A percentile compares a stretch with the other conserved stretches of the same genome.
Evolutionary conservation across 352 stramenopile genomes (phyloP).

Genomic region (Phytophthora idaei): DNA sequence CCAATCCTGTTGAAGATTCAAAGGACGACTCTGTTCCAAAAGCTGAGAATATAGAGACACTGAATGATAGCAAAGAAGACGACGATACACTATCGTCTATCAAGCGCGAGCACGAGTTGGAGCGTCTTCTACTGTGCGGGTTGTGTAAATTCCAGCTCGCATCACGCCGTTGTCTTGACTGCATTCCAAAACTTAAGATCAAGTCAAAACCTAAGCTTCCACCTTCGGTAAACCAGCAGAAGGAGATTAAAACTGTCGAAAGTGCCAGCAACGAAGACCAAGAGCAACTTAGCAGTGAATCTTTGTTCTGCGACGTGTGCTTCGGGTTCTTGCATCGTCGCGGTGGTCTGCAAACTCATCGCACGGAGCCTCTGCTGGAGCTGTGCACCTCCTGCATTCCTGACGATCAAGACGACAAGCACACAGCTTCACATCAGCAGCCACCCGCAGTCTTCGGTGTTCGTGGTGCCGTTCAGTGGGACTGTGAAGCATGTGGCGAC

Average conservation of each 20-base stretch:
- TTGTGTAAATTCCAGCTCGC: constrained; percentile 73
- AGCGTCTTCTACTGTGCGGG: constrained; percentile 51
- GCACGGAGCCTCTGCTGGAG: constrained; percentile 47
- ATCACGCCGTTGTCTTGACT: constrained; percentile 54
- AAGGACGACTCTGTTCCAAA: neutral
- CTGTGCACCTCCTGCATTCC: constrained; percentile 44
- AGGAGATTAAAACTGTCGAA: constrained; percentile 4
- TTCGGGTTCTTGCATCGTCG: constrained; percentile 62
- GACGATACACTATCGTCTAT: neutral
- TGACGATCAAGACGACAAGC: constrained; percentile 24
- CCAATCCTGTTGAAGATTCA: neutral
- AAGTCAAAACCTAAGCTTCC: neutral
- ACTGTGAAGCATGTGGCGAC: constrained; percentile 40
- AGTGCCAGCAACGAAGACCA: neutral
- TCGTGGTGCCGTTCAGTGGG: constrained; percentile 49
- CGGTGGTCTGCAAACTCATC: constrained; percentile 51
- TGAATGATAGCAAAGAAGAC: neutral
- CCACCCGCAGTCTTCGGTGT: neutral
- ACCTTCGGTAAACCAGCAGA: constrained; percentile 2
- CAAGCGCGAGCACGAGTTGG: constrained; percentile 42
- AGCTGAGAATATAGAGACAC: neutral
- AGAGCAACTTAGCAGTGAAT: constrained; percentile 26
- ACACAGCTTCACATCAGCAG: neutral
- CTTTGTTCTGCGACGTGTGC: constrained; percentile 69
- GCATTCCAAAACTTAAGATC: constrained; percentile 21